Base-by-base conservation (phyloP, 169 alveolate species). In the Amoebophrya sp. region DNA sequence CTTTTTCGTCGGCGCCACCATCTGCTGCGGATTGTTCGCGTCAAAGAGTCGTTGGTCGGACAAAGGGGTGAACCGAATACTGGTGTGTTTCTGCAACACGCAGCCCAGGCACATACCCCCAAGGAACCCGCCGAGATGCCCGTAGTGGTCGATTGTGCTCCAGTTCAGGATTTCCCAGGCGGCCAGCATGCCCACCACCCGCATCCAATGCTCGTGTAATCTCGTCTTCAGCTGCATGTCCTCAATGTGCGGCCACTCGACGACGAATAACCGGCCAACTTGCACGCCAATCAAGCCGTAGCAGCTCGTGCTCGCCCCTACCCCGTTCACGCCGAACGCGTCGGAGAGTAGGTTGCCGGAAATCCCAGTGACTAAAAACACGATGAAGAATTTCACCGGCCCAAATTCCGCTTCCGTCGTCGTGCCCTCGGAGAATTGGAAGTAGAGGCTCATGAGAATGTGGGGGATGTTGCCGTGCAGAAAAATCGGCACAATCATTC, bases 211-310 rank as follows among this genome's bases (percentile, higher is more conserved):
- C 32, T 66, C 83, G 0, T 66, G 83, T 7, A 66, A 25, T 7
- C 83, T 2, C 83, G 12, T 7, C 35, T 66, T 66, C 83, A 25
- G 1, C 29, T n/a, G 38, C 39, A 25, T 25, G 18, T 66, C 83
- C 18, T 7, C 2, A 1, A 66, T 66, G 83, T 66, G 83, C 83
- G 83, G 83, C 83, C 83, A 66, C 32, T 66, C 83, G 83, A 66
- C 83, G 83, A 66, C 35, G 83, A 66, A 66, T 3, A 66, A 25
- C 39, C 83, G 83, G 32, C 83, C 83, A 7, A 66, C 18, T 25
- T 66, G 83, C 39, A 66, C 83, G 83, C 83, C 83, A 25, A 66
- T 66, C 83, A 66, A 25, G 35, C 83, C 83, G 35, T 66, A 66
- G 35, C 83, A 66, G 32, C 32, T 7, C 29, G 83, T 66, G 38